Percentiles rank a stretch among this genome's conserved stretches.
Conservation (phyloP, 768 basidiomycete genomes). For the Serpula lacrymans region DNA sequence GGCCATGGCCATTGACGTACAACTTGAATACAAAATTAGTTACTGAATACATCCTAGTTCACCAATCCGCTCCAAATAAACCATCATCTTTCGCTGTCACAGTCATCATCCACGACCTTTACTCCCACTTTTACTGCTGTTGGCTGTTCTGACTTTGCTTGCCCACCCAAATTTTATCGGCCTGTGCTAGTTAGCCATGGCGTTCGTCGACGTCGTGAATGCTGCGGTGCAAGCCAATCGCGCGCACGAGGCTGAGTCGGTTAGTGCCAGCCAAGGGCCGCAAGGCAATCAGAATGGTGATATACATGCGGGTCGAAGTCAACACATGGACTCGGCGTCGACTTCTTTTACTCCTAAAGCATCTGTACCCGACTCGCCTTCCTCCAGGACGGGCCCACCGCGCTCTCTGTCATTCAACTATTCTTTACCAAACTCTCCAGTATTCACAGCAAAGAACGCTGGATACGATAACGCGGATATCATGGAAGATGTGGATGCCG, state of each 20-base stretch:
- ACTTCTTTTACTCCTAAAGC: conserved; percentile 7
- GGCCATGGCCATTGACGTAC: no score
- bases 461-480: conserved; percentile 22
- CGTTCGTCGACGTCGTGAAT: conserved; percentile 11
- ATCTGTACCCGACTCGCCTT: conserved; percentile 42
- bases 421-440: conserved; percentile 42
- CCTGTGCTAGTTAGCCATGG: not conserved
- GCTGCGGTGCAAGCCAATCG: conserved; percentile 3
- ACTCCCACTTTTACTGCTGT: no score
- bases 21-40: no score
- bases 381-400: conserved; percentile 68
- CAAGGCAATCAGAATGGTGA: not conserved
- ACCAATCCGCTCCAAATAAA: no score
- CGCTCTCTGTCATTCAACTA: conserved; percentile 68
- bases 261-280: not conserved
- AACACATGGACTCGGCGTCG: conserved; percentile 11
- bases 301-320: conserved; percentile 1
- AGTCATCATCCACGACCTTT: no score
- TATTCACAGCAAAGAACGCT: conserved; percentile 21
- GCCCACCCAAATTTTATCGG: not conserved
- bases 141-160: not conserved
- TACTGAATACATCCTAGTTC: no score
- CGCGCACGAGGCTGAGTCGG: conserved; percentile 1
- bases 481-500: conserved; percentile 30
- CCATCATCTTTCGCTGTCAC: no score